Base-by-base conservation (phyloP, 192 early-diverging fungal genomes). In the Backusella tarrabulga region DNA sequence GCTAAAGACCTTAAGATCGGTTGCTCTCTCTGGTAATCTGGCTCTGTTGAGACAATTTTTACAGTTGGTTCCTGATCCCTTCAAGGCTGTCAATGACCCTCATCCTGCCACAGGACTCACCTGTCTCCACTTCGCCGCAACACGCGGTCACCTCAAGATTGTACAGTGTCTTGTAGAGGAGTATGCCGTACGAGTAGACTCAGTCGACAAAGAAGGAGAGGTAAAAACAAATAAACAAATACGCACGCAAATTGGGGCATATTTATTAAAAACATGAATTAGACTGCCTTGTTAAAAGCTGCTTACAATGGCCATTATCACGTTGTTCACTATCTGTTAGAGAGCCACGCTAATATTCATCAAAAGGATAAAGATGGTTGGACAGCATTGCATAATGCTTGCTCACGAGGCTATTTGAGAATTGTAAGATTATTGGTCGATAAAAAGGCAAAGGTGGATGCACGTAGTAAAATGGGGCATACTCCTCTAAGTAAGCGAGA, bases 311-410 rank as follows among this genome's bases (percentile, higher is more conserved):
- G 93, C 6, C 89, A 90, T 77, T 74, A 81, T 21, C 72, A 83
- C 9, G 86, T 93, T 19, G 89, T 93, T 5, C 78, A 79, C 21
- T 91, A 85, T 71, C 78, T 96, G 38, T 46, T 94, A 21, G 29
- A 40, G 6, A 83, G 85, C 4, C 81, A 85, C 12, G 92, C 93
- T 7, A 86, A 93, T 70, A 85, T 92, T 17, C 79, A 89, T 72
- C 88, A 89, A 52, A 76, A 80, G 21, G 95, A 96, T 80, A 87
- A 85, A 71, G 92, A 94, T 67, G 93, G 93, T 0, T 95, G 92
- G 92, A 92, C 93, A 8, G 89, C 93, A 3, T 86, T 96, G 35
- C 95, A 95, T 82, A 95, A 95, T 77, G 90, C 93, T 34, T 86
- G 86, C 34, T 85, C 90, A 4, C 81, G 85, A 21, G 94, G 93